Evolutionary conservation across 192 early-diverging fungal species (phyloP).

Genomic region (Pilobolus umbonatus): DNA sequence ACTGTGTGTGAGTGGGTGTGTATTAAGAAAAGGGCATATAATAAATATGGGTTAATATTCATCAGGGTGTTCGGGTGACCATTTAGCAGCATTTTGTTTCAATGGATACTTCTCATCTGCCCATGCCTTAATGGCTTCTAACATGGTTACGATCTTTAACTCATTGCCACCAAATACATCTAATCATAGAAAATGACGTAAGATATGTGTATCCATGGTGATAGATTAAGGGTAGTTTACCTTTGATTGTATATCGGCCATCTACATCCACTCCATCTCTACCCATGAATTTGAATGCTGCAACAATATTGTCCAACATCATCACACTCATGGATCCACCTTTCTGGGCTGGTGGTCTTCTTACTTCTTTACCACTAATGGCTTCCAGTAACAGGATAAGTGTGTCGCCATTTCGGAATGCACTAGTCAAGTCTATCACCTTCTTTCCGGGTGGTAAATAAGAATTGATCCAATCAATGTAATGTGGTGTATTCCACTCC

Average conservation of each 20-base stretch:
- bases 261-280: constrained; percentile 47
- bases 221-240: constrained; percentile 12
- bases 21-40: neutral
- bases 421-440: constrained; percentile 40
- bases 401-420: constrained; percentile 44
- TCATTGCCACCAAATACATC: constrained; percentile 35
- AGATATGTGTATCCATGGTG: neutral
- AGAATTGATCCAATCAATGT: constrained; percentile 47
- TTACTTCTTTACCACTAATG: constrained; percentile 43
- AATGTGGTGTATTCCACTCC: constrained; percentile 35
- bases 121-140: constrained; percentile 28
- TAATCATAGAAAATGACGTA: neutral
- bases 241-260: constrained; percentile 50
- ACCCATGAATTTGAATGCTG: constrained; percentile 56
- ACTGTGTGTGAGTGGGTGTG: no score
- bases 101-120: constrained; percentile 12
- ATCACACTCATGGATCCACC: constrained; percentile 40
- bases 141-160: constrained; percentile 25
- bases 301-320: constrained; percentile 49
- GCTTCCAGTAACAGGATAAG: constrained; percentile 44
- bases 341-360: constrained; percentile 41
- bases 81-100: no score
- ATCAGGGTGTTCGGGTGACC: no score
- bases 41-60: no score
- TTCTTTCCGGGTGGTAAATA: constrained; percentile 32